These are phyloP conservation scores for Arachnomyces sp. DNA, from an alignment of 2,329 filamentous ascomycete genomes.

Conservation along the genomic window DNA sequence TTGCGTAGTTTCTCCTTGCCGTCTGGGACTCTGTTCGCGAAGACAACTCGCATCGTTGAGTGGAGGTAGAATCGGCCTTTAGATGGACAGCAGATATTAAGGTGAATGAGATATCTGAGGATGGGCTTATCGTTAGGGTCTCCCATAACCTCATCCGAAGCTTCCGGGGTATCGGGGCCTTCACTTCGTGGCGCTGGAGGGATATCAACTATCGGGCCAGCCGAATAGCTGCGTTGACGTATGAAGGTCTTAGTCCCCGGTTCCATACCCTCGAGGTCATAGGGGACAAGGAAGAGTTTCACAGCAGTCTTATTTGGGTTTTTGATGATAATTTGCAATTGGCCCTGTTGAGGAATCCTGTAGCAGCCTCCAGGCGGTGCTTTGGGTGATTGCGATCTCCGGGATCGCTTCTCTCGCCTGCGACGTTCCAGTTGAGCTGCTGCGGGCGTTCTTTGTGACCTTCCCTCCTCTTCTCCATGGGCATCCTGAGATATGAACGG, in stretches of 20 bases:
- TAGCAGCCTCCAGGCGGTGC: conserved; percentile 82
- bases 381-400: conserved; percentile 52
- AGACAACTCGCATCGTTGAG: conserved; percentile 86
- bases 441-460: conserved; percentile 6
- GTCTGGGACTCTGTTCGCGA: conserved; percentile 91
- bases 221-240: conserved; percentile 84
- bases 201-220: conserved; percentile 73
- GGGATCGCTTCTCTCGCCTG: conserved; percentile 49
- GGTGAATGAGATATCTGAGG: conserved; percentile 79
- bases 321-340: conserved; percentile 94
- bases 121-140: conserved; percentile 51
- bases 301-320: conserved; percentile 98
- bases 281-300: conserved; percentile 89
- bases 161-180: conserved; percentile 47
- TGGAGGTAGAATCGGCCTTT: conserved; percentile 83
- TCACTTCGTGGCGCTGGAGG: conserved; percentile 35
- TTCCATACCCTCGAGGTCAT: conserved; percentile 87
- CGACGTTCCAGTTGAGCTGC: conserved; percentile 31
- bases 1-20: conserved; percentile 88
- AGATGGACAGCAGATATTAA: conserved; percentile 84
- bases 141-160: conserved; percentile 39
- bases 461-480: conserved; percentile 7
- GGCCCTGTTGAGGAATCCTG: conserved; percentile 85
- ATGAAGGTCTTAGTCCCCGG: conserved; percentile 93
- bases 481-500: conserved; percentile 12